These are phyloP conservation scores for Biancaea sappan DNA, from an alignment of 306 rosid genomes.

Conservation along the genomic window DNA sequence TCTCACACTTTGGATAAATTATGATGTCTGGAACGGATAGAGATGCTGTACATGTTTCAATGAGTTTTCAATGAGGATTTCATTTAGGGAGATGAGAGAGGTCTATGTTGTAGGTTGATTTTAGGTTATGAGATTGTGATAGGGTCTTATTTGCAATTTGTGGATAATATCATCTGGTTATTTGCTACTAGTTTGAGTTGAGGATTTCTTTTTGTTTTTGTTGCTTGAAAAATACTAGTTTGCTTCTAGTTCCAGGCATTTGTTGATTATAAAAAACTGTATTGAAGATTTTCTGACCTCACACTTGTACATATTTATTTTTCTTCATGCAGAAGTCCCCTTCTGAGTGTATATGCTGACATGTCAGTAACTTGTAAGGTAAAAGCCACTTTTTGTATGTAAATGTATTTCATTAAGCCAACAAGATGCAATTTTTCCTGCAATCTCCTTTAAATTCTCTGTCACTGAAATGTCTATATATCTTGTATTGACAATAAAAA, in stretches of 20 bases:
- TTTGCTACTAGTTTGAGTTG: constrained; percentile 15
- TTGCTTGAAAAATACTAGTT: not conserved
- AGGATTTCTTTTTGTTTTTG: not conserved
- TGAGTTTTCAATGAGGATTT: not conserved
- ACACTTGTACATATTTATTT: constrained; percentile 29
- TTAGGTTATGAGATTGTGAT: not conserved
- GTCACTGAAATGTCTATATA: constrained; percentile 7
- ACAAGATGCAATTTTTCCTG: not conserved
- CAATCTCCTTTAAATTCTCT: constrained; percentile 38
- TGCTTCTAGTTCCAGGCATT: constrained; percentile 3
- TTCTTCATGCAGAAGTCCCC: constrained; percentile 80
- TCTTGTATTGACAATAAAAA: constrained; percentile 12
- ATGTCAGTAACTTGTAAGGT: constrained; percentile 98
- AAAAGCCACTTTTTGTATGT: constrained; percentile 28
- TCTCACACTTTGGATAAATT: constrained; percentile 36
- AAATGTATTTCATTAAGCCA: constrained; percentile 25
- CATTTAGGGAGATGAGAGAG: constrained; percentile 1
- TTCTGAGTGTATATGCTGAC: constrained; percentile 96
- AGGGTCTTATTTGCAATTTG: constrained; percentile 1
- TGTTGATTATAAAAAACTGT: constrained; percentile 24
- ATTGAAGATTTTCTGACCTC: constrained; percentile 16
- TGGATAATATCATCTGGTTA: not conserved
- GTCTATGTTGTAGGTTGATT: constrained; percentile 9
- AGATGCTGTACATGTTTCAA: constrained; percentile 22
- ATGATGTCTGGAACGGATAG: constrained; percentile 31